Conservation (phyloP, 441 rosid species). For the Jatropha multifida region DNA sequence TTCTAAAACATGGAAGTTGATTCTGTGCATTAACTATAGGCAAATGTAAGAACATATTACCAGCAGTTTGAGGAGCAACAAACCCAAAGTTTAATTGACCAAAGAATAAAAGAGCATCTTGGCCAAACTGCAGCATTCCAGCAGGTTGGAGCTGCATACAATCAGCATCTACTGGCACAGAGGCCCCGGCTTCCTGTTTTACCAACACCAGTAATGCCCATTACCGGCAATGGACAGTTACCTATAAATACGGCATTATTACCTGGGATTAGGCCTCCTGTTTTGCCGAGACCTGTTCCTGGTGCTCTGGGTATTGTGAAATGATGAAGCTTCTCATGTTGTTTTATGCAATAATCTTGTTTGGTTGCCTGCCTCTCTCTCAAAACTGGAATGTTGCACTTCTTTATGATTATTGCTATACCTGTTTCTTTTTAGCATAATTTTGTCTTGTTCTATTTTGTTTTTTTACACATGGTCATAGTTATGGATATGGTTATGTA, state of each 20-base stretch:
- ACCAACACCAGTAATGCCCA: slow-evolving; percentile 65
- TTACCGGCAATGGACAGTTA: slow-evolving; percentile 31
- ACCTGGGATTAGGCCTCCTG: slow-evolving; percentile 86
- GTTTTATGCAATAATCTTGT: too few relatives aligned
- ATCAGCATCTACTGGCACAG: slow-evolving; percentile 72
- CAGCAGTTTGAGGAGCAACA: slow-evolving; percentile 98
- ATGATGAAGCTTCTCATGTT: not conserved
- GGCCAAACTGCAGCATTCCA: slow-evolving; percentile 84
- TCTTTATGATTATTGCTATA: too few relatives aligned
- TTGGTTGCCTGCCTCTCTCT: too few relatives aligned
- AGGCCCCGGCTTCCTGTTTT: slow-evolving; percentile 55
- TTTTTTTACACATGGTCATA: not conserved
- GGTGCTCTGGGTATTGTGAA: slow-evolving; percentile 51
- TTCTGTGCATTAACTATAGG: slow-evolving; percentile 41
- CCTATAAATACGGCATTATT: slow-evolving; percentile 26
- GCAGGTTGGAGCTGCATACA: slow-evolving; percentile 91
- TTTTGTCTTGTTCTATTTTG: not conserved
- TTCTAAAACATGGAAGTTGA: not conserved
- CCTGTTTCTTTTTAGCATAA: too few relatives aligned
- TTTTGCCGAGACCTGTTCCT: slow-evolving; percentile 73
- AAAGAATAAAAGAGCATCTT: slow-evolving; percentile 91
- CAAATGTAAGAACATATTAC: slow-evolving; percentile 86
- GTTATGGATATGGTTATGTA: not conserved
- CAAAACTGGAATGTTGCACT: too few relatives aligned
- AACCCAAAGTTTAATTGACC: slow-evolving; percentile 91